A percentile compares a stretch with the other conserved stretches of the same genome.
phyloP scores from a whole-genome alignment of 2,329 filamentous ascomycete species.

The Exophiala spinifera region DNA sequence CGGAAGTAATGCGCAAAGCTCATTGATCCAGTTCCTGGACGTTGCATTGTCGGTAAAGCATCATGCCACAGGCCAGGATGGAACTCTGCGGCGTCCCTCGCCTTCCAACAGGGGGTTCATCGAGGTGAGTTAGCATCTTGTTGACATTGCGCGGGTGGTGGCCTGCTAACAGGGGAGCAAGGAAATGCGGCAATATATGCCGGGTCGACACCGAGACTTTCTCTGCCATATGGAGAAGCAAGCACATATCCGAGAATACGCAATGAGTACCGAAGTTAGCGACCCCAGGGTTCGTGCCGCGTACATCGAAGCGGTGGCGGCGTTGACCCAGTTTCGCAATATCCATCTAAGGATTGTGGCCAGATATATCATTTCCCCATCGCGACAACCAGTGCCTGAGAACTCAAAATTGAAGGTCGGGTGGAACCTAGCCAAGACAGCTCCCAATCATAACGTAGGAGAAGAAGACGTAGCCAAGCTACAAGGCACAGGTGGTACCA shows the following conservation, averaged over 20 bases:
- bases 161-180: too few species aligned
- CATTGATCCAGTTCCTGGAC: constrained; percentile 54
- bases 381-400: too few species aligned
- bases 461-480: too few species aligned
- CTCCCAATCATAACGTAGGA: too few species aligned
- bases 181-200: constrained; percentile 57
- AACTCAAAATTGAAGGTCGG: too few species aligned
- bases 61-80: too few species aligned
- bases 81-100: too few species aligned
- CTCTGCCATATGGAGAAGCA: constrained; percentile 45
- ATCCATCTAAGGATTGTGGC: constrained; percentile 54
- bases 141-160: too few species aligned
- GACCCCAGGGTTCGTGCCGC: constrained; percentile 33
- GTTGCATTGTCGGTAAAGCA: constrained; percentile 52
- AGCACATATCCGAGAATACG: constrained; percentile 47
- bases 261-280: constrained; percentile 36
- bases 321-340: constrained; percentile 47
- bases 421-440: too few species aligned
- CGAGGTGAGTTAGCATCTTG: too few species aligned
- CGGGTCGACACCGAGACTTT: constrained; percentile 51
- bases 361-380: constrained; percentile 51
- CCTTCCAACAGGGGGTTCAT: too few species aligned
- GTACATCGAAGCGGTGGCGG: constrained; percentile 16
- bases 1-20: constrained; percentile 56
- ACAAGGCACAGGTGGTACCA: too few species aligned